These are phyloP conservation scores for Medicago lupulina DNA, from an alignment of 306 rosid genomes.

Conservation along the genomic window DNA sequence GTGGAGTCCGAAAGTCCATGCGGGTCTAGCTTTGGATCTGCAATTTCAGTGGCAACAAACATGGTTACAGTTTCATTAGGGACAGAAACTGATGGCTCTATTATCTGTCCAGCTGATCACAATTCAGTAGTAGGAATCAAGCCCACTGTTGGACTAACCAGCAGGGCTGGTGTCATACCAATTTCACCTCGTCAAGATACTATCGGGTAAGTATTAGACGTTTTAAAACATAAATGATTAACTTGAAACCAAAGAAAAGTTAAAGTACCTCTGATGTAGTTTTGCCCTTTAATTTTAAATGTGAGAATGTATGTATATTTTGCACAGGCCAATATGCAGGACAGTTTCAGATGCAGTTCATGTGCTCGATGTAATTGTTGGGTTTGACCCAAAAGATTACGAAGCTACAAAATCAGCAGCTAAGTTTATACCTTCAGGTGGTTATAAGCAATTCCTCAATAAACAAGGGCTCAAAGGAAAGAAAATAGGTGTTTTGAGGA, in stretches of 20 bases:
- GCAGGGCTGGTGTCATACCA: constrained; percentile 70
- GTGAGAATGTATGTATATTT: not conserved
- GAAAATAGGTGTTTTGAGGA: constrained; percentile 68
- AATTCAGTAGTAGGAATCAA: constrained; percentile 75
- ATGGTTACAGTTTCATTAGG: constrained; percentile 70
- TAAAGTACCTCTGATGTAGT: not conserved
- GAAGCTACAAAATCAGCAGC: constrained; percentile 59
- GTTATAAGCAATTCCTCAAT: constrained; percentile 63
- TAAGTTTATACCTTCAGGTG: constrained; percentile 60
- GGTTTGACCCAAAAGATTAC: constrained; percentile 62
- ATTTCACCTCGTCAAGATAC: constrained; percentile 68
- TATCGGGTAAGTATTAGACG: constrained; percentile 47
- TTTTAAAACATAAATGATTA: not conserved
- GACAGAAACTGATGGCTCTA: constrained; percentile 68
- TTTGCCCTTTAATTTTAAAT: not conserved
- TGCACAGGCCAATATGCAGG: constrained; percentile 73
- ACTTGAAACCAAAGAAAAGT: not conserved
- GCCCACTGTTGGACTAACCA: constrained; percentile 78
- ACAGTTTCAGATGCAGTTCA: constrained; percentile 77
- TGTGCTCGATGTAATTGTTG: constrained; percentile 75
- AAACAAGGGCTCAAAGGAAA: constrained; percentile 66
- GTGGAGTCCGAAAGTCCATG: constrained; percentile 53
- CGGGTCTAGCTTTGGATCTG: constrained; percentile 71
- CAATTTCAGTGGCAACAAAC: constrained; percentile 71
- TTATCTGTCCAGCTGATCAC: constrained; percentile 64